Conservation (phyloP, 441 rosid species). For the Biscutella laevigata region DNA sequence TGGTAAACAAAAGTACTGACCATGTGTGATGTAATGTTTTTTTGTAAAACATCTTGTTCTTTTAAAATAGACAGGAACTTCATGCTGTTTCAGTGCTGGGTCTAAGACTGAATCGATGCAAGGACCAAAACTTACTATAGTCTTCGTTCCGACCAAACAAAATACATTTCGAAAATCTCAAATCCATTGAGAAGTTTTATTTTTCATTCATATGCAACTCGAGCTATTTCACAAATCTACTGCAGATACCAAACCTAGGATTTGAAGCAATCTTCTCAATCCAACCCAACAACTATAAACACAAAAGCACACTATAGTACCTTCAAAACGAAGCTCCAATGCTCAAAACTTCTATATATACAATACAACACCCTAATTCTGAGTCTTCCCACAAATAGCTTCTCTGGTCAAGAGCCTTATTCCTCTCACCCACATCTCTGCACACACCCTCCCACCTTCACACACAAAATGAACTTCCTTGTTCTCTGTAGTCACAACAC, state of each 20-base stretch:
- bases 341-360: conserved; percentile 28
- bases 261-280: conserved; percentile 10
- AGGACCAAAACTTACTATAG: background rate
- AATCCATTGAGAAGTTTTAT: conserved; percentile 2
- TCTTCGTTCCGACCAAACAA: background rate
- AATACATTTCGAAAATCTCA: background rate
- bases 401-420: conserved; percentile 63
- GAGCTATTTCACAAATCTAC: conserved; percentile 14
- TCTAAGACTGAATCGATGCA: conserved; percentile 1
- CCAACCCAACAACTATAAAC: conserved; percentile 26
- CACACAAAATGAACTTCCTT: conserved; percentile 78
- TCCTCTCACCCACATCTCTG: conserved; percentile 89
- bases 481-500: conserved; percentile 56
- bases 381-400: conserved; percentile 31
- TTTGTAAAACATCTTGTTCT: background rate
- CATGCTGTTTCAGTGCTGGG: background rate
- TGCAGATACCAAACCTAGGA: conserved; percentile 9
- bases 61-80: background rate
- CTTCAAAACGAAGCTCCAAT: conserved; percentile 9
- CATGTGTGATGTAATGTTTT: conserved; percentile 15
- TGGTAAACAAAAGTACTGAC: background rate
- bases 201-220: conserved; percentile 14
- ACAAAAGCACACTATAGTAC: conserved; percentile 17
- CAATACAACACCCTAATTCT: conserved; percentile 17
- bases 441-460: conserved; percentile 66